Percentiles rank a stretch among this genome's conserved stretches.
phyloP scores from a whole-genome alignment of 1,284 basidiomycete species.

The Microbotryum intermedium region DNA sequence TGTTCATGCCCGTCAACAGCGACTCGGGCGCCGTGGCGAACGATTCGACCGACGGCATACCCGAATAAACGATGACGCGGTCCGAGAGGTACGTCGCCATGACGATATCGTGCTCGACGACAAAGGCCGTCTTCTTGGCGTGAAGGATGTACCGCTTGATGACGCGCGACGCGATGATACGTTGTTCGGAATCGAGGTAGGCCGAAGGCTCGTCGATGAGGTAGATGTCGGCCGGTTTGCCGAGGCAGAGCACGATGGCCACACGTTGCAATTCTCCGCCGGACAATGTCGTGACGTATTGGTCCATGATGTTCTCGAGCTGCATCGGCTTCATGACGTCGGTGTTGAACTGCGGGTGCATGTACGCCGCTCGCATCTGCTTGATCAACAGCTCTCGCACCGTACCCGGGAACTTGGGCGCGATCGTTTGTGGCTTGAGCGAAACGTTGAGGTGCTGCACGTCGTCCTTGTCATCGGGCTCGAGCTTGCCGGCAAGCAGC shows the following conservation, averaged over 20 bases:
- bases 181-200: slow-evolving; percentile 94
- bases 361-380: slow-evolving; percentile 85
- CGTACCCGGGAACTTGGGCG: slow-evolving; percentile 86
- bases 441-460: slow-evolving; percentile 73
- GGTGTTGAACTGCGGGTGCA: slow-evolving; percentile 92
- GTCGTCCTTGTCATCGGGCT: slow-evolving; percentile 71
- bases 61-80: slow-evolving; percentile 68
- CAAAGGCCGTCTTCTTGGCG: slow-evolving; percentile 90
- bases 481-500: slow-evolving; percentile 73
- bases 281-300: slow-evolving; percentile 89
- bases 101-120: slow-evolving; percentile 97
- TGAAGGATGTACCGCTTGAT: slow-evolving; percentile 91
- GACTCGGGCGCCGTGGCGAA: slow-evolving; percentile 53
- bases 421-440: slow-evolving; percentile 91
- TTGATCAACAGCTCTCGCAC: slow-evolving; percentile 87
- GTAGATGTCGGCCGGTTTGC: slow-evolving; percentile 73
- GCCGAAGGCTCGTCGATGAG: slow-evolving; percentile 62
- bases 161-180: slow-evolving; percentile 91
- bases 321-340: slow-evolving; percentile 93
- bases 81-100: slow-evolving; percentile 87
- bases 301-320: slow-evolving; percentile 84
- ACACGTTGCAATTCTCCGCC: slow-evolving; percentile 95
- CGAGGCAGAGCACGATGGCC: slow-evolving; percentile 69
- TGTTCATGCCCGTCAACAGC: slow-evolving; percentile 77
- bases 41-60: slow-evolving; percentile 21